phyloP scores from a whole-genome alignment of 2,329 filamentous ascomycete genomes.

The Scleromitrula shiraiana region DNA sequence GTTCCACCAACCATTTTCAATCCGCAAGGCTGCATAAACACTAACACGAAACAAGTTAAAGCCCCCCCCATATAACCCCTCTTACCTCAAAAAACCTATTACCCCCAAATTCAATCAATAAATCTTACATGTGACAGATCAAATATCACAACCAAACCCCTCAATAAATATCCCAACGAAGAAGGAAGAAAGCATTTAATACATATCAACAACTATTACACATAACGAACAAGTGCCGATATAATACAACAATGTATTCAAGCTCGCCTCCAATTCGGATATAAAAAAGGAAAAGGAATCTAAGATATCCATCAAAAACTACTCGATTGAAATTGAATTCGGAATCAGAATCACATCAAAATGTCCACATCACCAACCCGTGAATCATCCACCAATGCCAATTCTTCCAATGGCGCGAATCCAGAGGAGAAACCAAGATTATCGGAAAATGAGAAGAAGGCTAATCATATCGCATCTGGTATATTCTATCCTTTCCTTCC shows the following conservation, averaged over 20 bases:
- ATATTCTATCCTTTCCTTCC: neutral
- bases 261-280: too few relatives aligned
- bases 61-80: neutral
- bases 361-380: constrained; percentile 23
- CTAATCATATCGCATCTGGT: constrained; percentile 61
- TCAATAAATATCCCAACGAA: neutral
- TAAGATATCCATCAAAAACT: too few relatives aligned
- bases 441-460: constrained; percentile 63
- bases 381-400: constrained; percentile 24
- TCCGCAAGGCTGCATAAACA: neutral
- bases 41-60: neutral
- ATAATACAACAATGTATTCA: too few relatives aligned
- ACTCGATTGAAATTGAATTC: neutral
- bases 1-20: too few relatives aligned
- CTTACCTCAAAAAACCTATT: neutral
- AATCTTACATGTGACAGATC: neutral
- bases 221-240: too few relatives aligned
- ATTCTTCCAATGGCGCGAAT: constrained; percentile 20
- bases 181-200: neutral
- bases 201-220: neutral
- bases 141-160: neutral
- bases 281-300: too few relatives aligned
- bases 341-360: neutral
- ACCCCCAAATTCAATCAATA: too few relatives aligned
- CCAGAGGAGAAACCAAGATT: constrained; percentile 51